Evolutionary conservation across 2,329 filamentous ascomycete genomes (phyloP).

Genomic region (Akanthomyces muscarius): DNA sequence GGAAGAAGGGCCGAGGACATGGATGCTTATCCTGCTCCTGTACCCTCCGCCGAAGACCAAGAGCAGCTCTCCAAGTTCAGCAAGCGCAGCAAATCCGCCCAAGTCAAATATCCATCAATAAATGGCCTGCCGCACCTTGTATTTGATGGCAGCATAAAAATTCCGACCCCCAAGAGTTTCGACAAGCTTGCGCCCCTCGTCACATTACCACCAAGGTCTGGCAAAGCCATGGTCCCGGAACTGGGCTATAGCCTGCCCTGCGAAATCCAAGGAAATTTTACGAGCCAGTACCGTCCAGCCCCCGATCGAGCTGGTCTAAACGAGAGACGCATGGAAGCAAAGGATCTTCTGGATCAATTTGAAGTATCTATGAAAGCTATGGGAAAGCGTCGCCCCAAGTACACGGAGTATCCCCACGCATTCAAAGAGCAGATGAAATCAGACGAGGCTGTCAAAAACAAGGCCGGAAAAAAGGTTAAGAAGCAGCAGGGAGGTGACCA

Average conservation of each 20-base stretch:
- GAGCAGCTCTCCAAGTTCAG: constrained; percentile 35
- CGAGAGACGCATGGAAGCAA: constrained; percentile 39
- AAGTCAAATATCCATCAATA: constrained; percentile 36
- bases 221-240: constrained; percentile 37
- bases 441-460: constrained; percentile 43
- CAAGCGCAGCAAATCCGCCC: constrained; percentile 35
- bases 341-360: constrained; percentile 37
- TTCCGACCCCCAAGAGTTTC: constrained; percentile 42
- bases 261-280: constrained; percentile 42
- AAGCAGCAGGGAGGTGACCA: constrained; percentile 40
- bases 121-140: constrained; percentile 37
- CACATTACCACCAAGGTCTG: constrained; percentile 37
- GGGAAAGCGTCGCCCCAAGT: constrained; percentile 42
- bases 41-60: constrained; percentile 32
- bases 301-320: constrained; percentile 37
- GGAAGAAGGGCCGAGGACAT: constrained; percentile 34
- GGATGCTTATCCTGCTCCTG: constrained; percentile 30
- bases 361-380: constrained; percentile 39
- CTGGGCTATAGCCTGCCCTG: constrained; percentile 38
- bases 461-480: constrained; percentile 43
- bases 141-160: constrained; percentile 37
- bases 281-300: constrained; percentile 38
- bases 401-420: constrained; percentile 44
- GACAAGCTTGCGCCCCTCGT: constrained; percentile 43
- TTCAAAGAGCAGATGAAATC: constrained; percentile 46